Evolutionary conservation across 208 protist genomes (phyloP).

Genomic region (Sergeia podlipaevii): DNA sequence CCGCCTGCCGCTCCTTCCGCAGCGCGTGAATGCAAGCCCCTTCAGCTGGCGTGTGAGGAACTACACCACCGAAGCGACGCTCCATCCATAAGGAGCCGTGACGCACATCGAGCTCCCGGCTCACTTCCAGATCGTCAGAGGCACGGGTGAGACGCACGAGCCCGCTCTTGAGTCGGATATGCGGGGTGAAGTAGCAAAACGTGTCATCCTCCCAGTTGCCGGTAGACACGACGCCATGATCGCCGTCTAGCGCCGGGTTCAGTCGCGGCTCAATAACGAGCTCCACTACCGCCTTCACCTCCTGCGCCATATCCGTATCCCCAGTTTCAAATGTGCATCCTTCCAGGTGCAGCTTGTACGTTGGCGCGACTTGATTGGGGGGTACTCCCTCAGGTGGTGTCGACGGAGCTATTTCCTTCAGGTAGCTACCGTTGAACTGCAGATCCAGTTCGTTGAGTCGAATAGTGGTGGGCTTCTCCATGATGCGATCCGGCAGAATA

Average conservation of each 20-base stretch:
- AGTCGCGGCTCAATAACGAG: conserved; percentile 35
- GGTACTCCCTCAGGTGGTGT: conserved; percentile 6
- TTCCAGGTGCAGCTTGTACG: conserved; percentile 45
- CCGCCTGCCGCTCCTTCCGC: conserved; percentile 19
- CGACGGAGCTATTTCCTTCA: conserved; percentile 12
- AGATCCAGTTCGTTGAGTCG: conserved; percentile 32
- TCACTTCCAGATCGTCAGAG: conserved; percentile 39
- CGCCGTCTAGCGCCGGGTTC: conserved; percentile 37
- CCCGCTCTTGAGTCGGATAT: conserved; percentile 26
- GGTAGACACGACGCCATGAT: conserved; percentile 33
- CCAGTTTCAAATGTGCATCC: conserved; percentile 46
- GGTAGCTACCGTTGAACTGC: conserved; percentile 24
- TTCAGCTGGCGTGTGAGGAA: conserved; percentile 36
- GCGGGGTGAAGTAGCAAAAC: conserved; percentile 41
- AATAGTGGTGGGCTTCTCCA: conserved; percentile 16
- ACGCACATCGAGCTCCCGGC: conserved; percentile 21
- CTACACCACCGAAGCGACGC: conserved; percentile 46
- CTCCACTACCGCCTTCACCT: conserved; percentile 43
- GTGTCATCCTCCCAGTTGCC: conserved; percentile 48
- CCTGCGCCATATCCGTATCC: conserved; percentile 19
- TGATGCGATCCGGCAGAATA: conserved; percentile 36
- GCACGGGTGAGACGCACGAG: conserved; percentile 34
- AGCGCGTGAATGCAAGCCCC: conserved; percentile 17
- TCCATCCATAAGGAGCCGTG: conserved; percentile 44
- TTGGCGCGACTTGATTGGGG: conserved; percentile 8